Evolutionary conservation across 768 basidiomycete species (phyloP), one percentile per base, ranked within the genome.

Genomic region (Dioszegia aurantiaca): DNA sequence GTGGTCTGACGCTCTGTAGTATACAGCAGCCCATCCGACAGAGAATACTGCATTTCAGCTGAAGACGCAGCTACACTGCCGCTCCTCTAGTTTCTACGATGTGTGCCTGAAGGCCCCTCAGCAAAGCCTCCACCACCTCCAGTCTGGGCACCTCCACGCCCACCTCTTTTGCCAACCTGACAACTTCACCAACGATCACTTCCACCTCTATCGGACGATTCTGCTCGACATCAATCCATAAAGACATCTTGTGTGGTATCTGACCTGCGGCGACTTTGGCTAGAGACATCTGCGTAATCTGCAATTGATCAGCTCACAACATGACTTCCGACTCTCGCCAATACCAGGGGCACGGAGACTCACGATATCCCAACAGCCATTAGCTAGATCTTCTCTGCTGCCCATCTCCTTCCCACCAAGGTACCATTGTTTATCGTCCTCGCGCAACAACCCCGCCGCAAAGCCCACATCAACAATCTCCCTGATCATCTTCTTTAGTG

Each of bases 121-220:
- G 36, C 41, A 73, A 40, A 1, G 67, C 59, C 46, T 73, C 70
- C 10, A 53, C 56, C 28, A 65, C 55, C 16, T 61, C 62, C 36
- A 73, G 30, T 5, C 59, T 39, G 4, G 71, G 71, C 14, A 65
- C 64, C 0, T 56, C 23, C 31, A 70, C 39, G 14, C 53, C 59
- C 40, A 63, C 44, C 33, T 55, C 47, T 45, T 62, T 46, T 8
- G 68, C 71, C 5, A 70, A 39, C 21, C 54, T 36, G 33, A 69
- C 47, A 10, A 73, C 69, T 5, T 64, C 59, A 5, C 71, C 66
- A 10, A 55, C 57, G 9, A 70, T 73, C 45, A 68, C 70, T 48
- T 73, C 72, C 5, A 70, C 67, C 42, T 73, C 72, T 55, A 73
- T 59, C 19, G 72, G 72, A 33, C 69, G 42, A 17, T 63, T 62